phyloP scores from a whole-genome alignment of 2,329 filamentous ascomycete species.

The Rutstroemia sp. region DNA sequence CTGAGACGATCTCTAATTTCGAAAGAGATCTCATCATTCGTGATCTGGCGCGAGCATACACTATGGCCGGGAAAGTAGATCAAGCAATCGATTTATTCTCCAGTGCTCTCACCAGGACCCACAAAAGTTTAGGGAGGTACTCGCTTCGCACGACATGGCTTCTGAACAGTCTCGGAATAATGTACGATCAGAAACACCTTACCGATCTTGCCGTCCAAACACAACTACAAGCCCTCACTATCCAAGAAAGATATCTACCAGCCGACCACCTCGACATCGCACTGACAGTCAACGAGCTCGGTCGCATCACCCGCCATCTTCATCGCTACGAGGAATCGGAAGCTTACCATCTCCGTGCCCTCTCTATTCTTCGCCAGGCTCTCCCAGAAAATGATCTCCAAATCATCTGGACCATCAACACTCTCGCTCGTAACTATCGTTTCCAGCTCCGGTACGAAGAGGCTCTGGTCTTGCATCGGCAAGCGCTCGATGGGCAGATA shows the following conservation, averaged over 20 bases:
- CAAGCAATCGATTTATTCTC: conserved; percentile 2
- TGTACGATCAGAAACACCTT: conserved; percentile 1
- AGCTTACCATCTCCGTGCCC: conserved; percentile 3
- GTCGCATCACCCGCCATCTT: conserved; percentile 3
- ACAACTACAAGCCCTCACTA: background rate
- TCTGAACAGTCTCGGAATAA: conserved; percentile 5
- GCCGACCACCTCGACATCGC: conserved; percentile 1
- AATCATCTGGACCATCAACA: conserved; percentile 2
- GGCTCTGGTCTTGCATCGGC: background rate
- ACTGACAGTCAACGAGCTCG: conserved; percentile 5
- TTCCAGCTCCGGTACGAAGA: background rate
- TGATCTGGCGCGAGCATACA: conserved; percentile 6
- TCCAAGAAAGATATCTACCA: background rate
- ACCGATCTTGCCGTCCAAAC: background rate
- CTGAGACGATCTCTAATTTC: background rate
- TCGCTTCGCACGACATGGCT: conserved; percentile 1
- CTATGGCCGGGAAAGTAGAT: conserved; percentile 1
- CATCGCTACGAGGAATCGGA: background rate
- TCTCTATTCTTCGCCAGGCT: background rate
- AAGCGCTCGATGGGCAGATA: background rate
- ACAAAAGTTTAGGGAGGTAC: background rate
- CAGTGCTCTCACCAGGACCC: background rate
- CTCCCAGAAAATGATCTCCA: conserved; percentile 4
- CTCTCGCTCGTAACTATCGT: conserved; percentile 1
- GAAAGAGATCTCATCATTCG: conserved; percentile 1